phyloP scores from a whole-genome alignment of 192 early-diverging fungal genomes.

The Diversispora eburnea region DNA sequence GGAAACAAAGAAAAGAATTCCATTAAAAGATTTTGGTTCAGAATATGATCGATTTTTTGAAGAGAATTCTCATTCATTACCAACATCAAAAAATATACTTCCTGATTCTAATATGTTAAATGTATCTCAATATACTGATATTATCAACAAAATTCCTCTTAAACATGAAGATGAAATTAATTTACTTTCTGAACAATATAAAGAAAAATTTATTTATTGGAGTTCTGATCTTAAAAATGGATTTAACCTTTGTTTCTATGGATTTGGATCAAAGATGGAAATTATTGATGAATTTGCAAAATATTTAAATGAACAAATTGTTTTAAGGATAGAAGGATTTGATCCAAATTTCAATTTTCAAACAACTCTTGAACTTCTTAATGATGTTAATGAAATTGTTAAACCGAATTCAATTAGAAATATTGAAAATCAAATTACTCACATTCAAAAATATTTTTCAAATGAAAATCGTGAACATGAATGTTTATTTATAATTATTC shows the following conservation, averaged over 20 bases:
- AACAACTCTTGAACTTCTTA: not conserved
- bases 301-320: not conserved
- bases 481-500: not conserved
- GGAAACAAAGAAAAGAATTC: too few relatives aligned
- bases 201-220: too few relatives aligned
- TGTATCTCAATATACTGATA: too few relatives aligned
- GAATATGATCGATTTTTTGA: too few relatives aligned
- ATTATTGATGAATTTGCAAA: not conserved
- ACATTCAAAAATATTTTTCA: not conserved
- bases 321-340: not conserved
- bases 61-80: too few relatives aligned
- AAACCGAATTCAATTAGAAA: not conserved
- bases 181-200: too few relatives aligned
- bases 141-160: too few relatives aligned
- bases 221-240: too few relatives aligned
- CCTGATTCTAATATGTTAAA: too few relatives aligned
- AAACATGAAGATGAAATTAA: too few relatives aligned
- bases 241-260: not conserved
- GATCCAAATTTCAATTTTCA: not conserved
- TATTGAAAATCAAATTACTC: not conserved
- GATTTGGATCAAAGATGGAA: not conserved
- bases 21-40: too few relatives aligned
- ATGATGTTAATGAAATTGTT: not conserved
- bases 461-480: not conserved
- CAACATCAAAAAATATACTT: too few relatives aligned